phyloP scores from a whole-genome alignment of 140 eudicot species.

The Oenanthe javanica region DNA sequence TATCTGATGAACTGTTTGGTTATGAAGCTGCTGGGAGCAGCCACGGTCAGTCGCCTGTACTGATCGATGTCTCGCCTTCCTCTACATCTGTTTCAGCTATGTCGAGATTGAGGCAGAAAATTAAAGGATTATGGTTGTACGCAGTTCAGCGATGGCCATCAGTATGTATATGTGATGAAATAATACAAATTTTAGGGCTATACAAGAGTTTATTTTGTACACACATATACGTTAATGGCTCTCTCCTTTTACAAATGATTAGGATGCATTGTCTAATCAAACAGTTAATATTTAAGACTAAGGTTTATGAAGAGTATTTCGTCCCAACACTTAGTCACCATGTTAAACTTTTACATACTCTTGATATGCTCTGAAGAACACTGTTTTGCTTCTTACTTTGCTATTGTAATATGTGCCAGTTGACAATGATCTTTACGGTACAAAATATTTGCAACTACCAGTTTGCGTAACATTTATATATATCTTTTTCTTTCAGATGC shows the following conservation, averaged over 20 bases:
- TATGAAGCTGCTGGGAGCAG: constrained; percentile 28
- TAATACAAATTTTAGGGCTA: not conserved
- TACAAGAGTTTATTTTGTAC: not conserved
- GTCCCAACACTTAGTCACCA: not conserved
- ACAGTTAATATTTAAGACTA: not conserved
- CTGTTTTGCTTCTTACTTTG: not conserved
- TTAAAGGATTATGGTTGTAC: constrained; percentile 41
- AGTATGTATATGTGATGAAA: constrained; percentile 42
- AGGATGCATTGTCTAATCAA: not conserved
- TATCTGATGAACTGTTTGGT: constrained; percentile 44
- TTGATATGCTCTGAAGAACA: not conserved
- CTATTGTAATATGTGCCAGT: not conserved
- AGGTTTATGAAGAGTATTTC: not conserved
- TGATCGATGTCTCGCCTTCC: constrained; percentile 36
- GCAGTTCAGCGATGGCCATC: constrained; percentile 86
- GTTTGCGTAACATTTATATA: not conserved
- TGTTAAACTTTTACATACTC: not conserved
- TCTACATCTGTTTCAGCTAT: constrained; percentile 39
- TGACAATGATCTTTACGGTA: not conserved
- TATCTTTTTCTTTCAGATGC: constrained; percentile 40
- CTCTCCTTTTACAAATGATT: not conserved
- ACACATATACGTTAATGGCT: not conserved
- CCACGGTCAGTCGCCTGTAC: constrained; percentile 31
- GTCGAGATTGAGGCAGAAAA: constrained; percentile 54
- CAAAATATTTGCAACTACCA: not conserved